Evolutionary conservation across 345 rosid genomes (phyloP).

Genomic region (Brassica juncea): DNA sequence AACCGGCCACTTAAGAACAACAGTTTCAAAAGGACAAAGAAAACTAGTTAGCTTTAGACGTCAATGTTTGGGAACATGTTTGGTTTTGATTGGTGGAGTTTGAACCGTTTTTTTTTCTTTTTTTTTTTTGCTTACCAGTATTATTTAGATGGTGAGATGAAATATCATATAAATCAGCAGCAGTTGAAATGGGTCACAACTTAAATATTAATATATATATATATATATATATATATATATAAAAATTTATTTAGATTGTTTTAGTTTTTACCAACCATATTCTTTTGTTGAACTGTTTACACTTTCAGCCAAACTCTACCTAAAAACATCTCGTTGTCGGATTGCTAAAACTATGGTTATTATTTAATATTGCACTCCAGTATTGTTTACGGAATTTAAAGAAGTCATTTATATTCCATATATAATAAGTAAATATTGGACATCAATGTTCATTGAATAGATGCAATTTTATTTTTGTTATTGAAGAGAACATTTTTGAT

Average conservation of each 20-base stretch:
- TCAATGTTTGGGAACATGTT: slow-evolving; percentile 3
- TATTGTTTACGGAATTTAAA: too few species aligned
- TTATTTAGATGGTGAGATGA: neutral
- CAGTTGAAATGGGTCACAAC: neutral
- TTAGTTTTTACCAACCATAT: neutral
- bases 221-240: too few species aligned
- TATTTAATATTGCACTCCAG: too few species aligned
- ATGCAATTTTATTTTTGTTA: too few species aligned
- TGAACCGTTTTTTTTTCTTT: neutral
- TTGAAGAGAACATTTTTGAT: too few species aligned
- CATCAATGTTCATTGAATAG: too few species aligned
- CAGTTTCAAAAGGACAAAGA: slow-evolving; percentile 12
- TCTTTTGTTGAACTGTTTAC: neutral
- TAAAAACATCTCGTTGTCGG: too few species aligned
- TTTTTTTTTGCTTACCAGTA: neutral
- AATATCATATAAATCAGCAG: neutral
- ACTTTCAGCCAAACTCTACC: neutral
- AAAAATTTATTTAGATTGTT: neutral
- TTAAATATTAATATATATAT: neutral
- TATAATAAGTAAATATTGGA: too few species aligned
- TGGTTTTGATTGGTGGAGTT: neutral
- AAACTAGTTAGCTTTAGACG: neutral
- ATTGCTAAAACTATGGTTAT: too few species aligned
- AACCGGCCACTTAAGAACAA: slow-evolving; percentile 46
- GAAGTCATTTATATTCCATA: too few species aligned